A percentile compares a stretch with the other conserved stretches of the same genome.
phyloP scores from a whole-genome alignment of 495 filamentous ascomycete species.

The Glutinoglossum americanum region DNA sequence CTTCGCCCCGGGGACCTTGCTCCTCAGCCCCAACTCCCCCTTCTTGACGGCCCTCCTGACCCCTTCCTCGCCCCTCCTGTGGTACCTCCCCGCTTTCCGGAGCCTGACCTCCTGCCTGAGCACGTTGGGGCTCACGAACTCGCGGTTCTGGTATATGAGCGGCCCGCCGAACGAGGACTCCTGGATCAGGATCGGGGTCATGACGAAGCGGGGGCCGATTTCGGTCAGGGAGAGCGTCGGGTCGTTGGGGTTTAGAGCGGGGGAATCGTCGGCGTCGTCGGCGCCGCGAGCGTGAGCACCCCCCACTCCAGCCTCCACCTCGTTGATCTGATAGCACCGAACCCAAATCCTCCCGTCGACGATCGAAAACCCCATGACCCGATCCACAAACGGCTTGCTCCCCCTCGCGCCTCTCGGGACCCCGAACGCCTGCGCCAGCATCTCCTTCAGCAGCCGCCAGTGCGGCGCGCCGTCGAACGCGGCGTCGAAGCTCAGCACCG shows the following conservation, averaged over 20 bases:
- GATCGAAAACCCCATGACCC: conserved; percentile 78
- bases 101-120: conserved; percentile 59
- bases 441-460: conserved; percentile 55
- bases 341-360: conserved; percentile 96
- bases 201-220: conserved; percentile 84
- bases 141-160: conserved; percentile 96
- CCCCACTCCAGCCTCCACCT: conserved; percentile 41
- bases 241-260: conserved; percentile 23
- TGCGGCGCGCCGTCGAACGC: conserved; percentile 59
- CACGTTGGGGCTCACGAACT: conserved; percentile 92
- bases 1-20: conserved; percentile 31
- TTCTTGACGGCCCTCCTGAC: conserved; percentile 52
- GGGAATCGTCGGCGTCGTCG: conserved; percentile 15
- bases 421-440: conserved; percentile 80
- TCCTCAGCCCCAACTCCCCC: conserved; percentile 50
- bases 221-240: conserved; percentile 72
- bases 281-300: conserved; percentile 15
- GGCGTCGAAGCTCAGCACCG: conserved; percentile 80
- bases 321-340: conserved; percentile 77
- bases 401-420: conserved; percentile 75
- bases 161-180: conserved; percentile 92
- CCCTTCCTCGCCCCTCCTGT: conserved; percentile 45
- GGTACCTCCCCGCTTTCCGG: conserved; percentile 54
- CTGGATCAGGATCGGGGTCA: conserved; percentile 89
- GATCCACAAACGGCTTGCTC: conserved; percentile 89